These are phyloP conservation scores for Litsea cubeba DNA, from an alignment of 164 flowering plant genomes.

Conservation along the genomic window DNA sequence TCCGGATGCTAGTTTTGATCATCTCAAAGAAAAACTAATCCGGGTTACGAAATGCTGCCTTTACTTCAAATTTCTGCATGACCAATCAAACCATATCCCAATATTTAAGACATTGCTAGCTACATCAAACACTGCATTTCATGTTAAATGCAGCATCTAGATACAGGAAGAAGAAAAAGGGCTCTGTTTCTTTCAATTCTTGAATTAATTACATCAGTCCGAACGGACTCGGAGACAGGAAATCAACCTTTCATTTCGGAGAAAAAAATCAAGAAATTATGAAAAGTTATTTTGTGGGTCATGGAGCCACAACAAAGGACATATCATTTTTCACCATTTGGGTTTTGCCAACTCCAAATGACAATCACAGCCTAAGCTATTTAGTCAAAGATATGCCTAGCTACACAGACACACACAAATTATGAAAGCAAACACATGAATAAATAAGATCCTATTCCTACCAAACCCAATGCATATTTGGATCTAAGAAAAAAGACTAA, in stretches of 20 bases:
- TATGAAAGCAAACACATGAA: neutral
- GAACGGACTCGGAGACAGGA: neutral
- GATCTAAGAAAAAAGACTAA: no score
- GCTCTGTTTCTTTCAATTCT: neutral
- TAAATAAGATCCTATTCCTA: neutral
- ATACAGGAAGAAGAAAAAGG: neutral
- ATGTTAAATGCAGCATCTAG: neutral
- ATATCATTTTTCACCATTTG: no score
- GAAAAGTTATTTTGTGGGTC: neutral
- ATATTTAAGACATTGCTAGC: neutral
- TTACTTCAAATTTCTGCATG: slow-evolving; percentile 70
- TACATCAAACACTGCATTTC: neutral
- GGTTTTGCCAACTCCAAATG: no score
- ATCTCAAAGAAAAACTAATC: slow-evolving; percentile 87
- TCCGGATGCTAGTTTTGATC: slow-evolving; percentile 53
- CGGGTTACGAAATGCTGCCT: slow-evolving; percentile 74
- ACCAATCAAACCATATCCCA: slow-evolving; percentile 4
- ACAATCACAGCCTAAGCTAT: neutral
- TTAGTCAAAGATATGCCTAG: neutral
- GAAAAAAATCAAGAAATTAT: no score
- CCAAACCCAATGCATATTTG: no score
- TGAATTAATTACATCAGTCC: no score
- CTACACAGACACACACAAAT: no score
- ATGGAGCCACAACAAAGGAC: no score
- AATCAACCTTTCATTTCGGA: neutral